phyloP scores from a whole-genome alignment of 2,329 filamentous ascomycete species.

The Xenosphaeropsis pyriputrescens region DNA sequence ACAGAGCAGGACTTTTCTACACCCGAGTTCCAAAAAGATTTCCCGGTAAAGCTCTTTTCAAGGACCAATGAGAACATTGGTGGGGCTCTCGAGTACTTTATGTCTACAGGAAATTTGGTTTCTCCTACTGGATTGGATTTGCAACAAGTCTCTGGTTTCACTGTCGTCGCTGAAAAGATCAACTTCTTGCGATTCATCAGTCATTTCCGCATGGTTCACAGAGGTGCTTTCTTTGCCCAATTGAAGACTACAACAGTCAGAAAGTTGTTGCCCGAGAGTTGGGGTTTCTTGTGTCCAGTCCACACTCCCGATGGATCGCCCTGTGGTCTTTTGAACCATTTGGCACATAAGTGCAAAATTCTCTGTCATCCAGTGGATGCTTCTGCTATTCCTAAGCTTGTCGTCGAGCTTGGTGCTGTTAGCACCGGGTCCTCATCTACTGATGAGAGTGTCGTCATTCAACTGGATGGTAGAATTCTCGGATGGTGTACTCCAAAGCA shows the following conservation, averaged over 20 bases:
- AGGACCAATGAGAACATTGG: conserved; percentile 83
- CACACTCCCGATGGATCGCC: conserved; percentile 94
- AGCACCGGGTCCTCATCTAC: conserved; percentile 63
- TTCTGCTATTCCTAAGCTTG: conserved; percentile 57
- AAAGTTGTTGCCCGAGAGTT: conserved; percentile 90
- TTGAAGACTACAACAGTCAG: conserved; percentile 93
- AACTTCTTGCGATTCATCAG: conserved; percentile 98
- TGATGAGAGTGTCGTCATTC: conserved; percentile 74
- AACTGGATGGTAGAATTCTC: conserved; percentile 79
- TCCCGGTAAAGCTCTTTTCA: conserved; percentile 61
- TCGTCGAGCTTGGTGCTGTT: conserved; percentile 67
- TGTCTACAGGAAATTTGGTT: conserved; percentile 87
- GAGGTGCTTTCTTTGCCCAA: conserved; percentile 97
- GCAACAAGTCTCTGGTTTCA: conserved; percentile 90
- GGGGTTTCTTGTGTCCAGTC: conserved; percentile 95
- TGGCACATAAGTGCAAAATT: conserved; percentile 89
- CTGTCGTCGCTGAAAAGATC: conserved; percentile 94
- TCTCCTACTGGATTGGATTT: conserved; percentile 86
- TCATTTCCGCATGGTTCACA: conserved; percentile 97
- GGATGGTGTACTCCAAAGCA: conserved; percentile 83
- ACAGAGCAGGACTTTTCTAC: conserved; percentile 62
- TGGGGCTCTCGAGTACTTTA: conserved; percentile 79
- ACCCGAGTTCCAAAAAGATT: conserved; percentile 64
- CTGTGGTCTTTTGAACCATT: conserved; percentile 86
- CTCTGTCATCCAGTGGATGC: conserved; percentile 63